Base-by-base conservation (phyloP, 2,329 filamentous ascomycete species). In the Didymellaceae sp. region DNA sequence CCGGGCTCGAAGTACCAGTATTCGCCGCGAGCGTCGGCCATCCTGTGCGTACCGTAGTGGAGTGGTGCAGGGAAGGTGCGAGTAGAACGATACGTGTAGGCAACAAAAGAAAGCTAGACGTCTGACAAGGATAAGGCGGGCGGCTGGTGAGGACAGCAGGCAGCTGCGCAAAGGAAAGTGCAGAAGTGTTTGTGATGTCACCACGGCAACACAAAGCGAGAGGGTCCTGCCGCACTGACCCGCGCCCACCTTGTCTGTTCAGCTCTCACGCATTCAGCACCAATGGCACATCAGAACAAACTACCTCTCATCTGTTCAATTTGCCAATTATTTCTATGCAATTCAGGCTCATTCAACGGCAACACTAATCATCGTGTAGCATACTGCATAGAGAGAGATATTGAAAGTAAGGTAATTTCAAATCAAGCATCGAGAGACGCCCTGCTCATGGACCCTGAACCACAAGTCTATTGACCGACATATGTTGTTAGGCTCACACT, bases 1-100 rank as follows among this genome's bases (percentile, higher is more conserved):
- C 84, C 90, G 45, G 90, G 83, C 68, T 92, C 86, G 24, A 97
- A 86, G 72, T 97, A 99, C 66, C 67, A 71, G 59, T 71, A 68
- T 44, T 72, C 69, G 43, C 63, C 68, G 31, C 67, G 67, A 40
- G 66, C 62, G 47, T 71, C 67, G 24, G 68, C 67, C 68, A 72
- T 72, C 24, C 30, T 30, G 16, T 26, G 39, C 30, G 26, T 13
- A 13, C 26, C n/a, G 26, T 13, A 13, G 26, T 7, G 26, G 26
- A 28, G 26, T 13, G n/a, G 11, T 28, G 26, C 42, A 43, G 39
- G 28, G n/a, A 38, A 22, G 16, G 33, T 18, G 16, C 16, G 21
- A 44, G 17, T 41, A 16, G 22, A 32, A 13, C 20, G 42, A 37
- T 38, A 28, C 5, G 17, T 33, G 31, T 25, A 25, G 17, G 35